These are phyloP conservation scores for Lasiodiplodia gonubiensis DNA, from an alignment of 2,329 filamentous ascomycete genomes.

Conservation along the genomic window DNA sequence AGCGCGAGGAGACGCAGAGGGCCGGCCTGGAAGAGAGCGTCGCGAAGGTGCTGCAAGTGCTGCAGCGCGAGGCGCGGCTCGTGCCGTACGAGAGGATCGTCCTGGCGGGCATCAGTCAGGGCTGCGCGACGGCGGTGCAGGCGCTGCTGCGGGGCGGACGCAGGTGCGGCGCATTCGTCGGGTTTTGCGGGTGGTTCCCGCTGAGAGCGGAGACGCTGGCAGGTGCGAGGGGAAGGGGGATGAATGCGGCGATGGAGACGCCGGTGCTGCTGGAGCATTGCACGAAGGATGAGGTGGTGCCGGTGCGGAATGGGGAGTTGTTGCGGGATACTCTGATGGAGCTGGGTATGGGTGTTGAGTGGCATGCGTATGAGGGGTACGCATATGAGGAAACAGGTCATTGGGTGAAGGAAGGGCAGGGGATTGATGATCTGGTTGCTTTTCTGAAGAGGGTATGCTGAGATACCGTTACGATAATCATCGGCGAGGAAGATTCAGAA, in stretches of 20 bases:
- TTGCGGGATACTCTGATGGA: constrained; percentile 22
- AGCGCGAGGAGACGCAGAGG: constrained; percentile 34
- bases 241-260: constrained; percentile 2
- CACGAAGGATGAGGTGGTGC: constrained; percentile 33
- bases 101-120: constrained; percentile 33
- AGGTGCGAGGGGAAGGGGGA: neutral
- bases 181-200: constrained; percentile 33
- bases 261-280: constrained; percentile 34
- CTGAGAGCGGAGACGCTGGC: constrained; percentile 8
- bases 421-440: constrained; percentile 33
- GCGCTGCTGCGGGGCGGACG: constrained; percentile 15
- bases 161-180: constrained; percentile 31
- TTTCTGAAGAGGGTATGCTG: constrained; percentile 27
- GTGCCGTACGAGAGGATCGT: constrained; percentile 31
- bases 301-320: constrained; percentile 28
- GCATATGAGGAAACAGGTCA: constrained; percentile 33
- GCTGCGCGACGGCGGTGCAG: constrained; percentile 32
- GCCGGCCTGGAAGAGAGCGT: constrained; percentile 35
- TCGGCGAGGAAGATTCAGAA: no score
- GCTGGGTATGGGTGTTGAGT: constrained; percentile 33
- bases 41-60: constrained; percentile 31
- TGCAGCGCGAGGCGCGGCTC: constrained; percentile 33
- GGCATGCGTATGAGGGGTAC: constrained; percentile 30
- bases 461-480: no score
- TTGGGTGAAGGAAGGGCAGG: constrained; percentile 35